Percentiles rank a stretch among this genome's conserved stretches.
Conservation (phyloP, 768 basidiomycete genomes). For the Leucosporidium scottii region DNA sequence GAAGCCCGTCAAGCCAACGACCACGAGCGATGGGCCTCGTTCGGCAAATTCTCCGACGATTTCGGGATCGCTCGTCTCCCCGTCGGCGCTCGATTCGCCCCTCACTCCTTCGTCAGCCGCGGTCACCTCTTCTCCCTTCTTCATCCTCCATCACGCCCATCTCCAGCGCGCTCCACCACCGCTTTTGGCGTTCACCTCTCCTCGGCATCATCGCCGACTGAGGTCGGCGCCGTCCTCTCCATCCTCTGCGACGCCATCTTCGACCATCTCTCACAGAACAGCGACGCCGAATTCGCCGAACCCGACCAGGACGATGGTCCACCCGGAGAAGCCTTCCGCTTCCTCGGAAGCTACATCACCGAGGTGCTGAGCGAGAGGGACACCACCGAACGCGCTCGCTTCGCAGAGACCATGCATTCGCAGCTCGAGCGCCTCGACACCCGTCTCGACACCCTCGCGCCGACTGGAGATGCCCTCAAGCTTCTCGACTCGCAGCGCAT, state of each 20-base stretch:
- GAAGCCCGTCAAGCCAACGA: not conserved
- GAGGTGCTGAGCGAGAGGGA: constrained; percentile 44
- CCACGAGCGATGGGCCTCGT: constrained; percentile 24
- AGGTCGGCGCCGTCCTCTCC: constrained; percentile 46
- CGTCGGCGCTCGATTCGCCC: constrained; percentile 52
- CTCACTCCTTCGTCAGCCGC: constrained; percentile 52
- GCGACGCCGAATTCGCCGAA: not conserved
- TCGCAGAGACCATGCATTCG: constrained; percentile 41
- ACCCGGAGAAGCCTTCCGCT: constrained; percentile 45
- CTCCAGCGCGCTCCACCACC: constrained; percentile 37
- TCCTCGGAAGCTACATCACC: constrained; percentile 48
- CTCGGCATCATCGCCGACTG: constrained; percentile 45
- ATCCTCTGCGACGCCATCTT: constrained; percentile 49
- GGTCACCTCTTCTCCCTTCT: constrained; percentile 59
- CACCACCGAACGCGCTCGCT: constrained; percentile 41
- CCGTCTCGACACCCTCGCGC: constrained; percentile 32
- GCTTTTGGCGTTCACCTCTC: constrained; percentile 41
- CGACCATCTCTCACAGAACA: constrained; percentile 47
- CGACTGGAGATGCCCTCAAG: too few species aligned
- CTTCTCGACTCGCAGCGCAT: constrained; percentile 35
- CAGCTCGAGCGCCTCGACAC: constrained; percentile 45
- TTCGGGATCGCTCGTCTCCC: constrained; percentile 51
- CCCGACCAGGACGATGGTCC: not conserved
- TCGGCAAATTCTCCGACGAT: constrained; percentile 45
- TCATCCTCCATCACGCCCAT: constrained; percentile 39